phyloP scores from a whole-genome alignment of 2,329 filamentous ascomycete genomes.

The Penicillium sp. region DNA sequence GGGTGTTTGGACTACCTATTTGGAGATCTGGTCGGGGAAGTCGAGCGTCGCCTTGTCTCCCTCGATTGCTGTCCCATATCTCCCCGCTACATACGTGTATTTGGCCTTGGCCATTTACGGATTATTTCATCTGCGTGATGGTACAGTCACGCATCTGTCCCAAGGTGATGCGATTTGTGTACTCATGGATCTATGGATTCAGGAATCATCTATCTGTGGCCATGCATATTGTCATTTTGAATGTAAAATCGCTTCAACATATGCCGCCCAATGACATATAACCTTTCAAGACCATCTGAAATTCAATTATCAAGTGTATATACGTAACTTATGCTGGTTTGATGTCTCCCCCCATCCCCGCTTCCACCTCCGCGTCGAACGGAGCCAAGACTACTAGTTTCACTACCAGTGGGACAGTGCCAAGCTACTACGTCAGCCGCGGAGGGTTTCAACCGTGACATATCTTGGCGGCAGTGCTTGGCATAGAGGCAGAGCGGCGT shows the following conservation, averaged over 20 bases:
- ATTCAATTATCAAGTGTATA: neutral
- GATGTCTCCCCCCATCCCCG: neutral
- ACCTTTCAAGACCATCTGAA: neutral
- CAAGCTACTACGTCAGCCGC: no score
- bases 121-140: neutral
- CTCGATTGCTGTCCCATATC: neutral
- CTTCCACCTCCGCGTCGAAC: no score
- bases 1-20: constrained; percentile 16
- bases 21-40: neutral
- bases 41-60: neutral
- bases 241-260: neutral
- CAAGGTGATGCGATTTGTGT: neutral
- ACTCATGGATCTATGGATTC: neutral
- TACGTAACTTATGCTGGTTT: neutral
- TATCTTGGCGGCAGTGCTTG: no score
- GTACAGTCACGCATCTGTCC: neutral
- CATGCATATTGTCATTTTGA: neutral
- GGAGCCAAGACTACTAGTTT: no score
- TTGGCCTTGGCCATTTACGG: neutral
- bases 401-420: no score
- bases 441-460: no score
- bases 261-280: neutral
- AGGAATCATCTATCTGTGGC: neutral
- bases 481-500: no score
- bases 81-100: neutral